These are phyloP conservation scores for Boeremia lycopersici DNA, from an alignment of 2,329 filamentous ascomycete genomes.

Conservation along the genomic window DNA sequence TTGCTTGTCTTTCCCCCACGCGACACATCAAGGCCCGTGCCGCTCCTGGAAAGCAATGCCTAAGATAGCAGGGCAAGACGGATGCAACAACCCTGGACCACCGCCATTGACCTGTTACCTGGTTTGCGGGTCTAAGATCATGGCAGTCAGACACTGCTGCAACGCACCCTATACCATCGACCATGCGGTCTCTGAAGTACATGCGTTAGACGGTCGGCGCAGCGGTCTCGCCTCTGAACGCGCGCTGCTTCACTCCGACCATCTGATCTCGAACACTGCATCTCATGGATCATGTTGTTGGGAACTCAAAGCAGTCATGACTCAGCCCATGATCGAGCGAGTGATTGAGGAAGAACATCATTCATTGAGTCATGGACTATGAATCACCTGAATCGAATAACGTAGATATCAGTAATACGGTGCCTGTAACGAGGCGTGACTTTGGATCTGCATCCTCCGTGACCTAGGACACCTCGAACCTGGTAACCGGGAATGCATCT, in stretches of 20 bases:
- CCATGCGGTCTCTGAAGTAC: slow-evolving; percentile 19
- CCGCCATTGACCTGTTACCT: slow-evolving; percentile 18
- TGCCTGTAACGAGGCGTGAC: slow-evolving; percentile 27
- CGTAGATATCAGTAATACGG: background rate
- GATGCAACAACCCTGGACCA: slow-evolving; percentile 12
- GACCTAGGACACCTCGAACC: slow-evolving; percentile 27
- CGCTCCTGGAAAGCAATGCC: slow-evolving; percentile 11
- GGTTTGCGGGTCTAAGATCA: slow-evolving; percentile 21
- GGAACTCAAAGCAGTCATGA: background rate
- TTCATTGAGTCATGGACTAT: background rate
- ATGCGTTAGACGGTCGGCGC: slow-evolving; percentile 21
- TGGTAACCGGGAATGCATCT: slow-evolving; percentile 30
- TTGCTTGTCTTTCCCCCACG: slow-evolving; percentile 37
- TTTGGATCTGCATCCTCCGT: slow-evolving; percentile 17
- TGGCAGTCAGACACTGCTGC: slow-evolving; percentile 31
- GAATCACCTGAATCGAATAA: background rate
- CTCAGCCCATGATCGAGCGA: slow-evolving; percentile 1
- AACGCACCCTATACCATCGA: slow-evolving; percentile 19
- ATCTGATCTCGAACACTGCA: slow-evolving; percentile 1
- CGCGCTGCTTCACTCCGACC: background rate
- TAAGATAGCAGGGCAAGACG: slow-evolving; percentile 16
- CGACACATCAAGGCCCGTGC: slow-evolving; percentile 31
- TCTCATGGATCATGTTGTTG: background rate
- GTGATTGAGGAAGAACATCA: background rate
- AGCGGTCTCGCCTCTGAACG: slow-evolving; percentile 14